Base-by-base conservation (phyloP, 2,329 filamentous ascomycete species). In the Lithohypha guttulata region DNA sequence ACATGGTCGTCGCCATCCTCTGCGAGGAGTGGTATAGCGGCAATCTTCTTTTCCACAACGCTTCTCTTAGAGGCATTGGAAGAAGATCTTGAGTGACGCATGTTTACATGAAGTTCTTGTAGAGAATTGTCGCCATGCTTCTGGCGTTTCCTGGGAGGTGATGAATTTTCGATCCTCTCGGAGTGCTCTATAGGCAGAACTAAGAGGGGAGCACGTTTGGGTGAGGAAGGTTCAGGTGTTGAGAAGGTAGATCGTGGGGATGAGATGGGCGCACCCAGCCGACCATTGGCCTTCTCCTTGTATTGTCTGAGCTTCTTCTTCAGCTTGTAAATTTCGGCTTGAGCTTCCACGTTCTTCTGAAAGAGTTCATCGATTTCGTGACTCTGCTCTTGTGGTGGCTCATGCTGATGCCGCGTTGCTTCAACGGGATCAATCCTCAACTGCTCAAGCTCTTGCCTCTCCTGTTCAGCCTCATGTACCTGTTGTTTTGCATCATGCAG, bases 1-100 rank as follows among this genome's bases (percentile, higher is more conserved):
- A n/a, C 32, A 27, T 13, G 4, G 14, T 4, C 6, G 19, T 45
- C 63, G 1, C 69, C 68, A 47, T 74, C 70, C 43, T 75, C 71
- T 2, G 69, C 62, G 22, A 75, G 47, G 5, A 51, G 53, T 18
- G 59, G 58, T 45, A 73, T 62, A 5, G 59, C 61, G n/a, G 22
- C 31, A 4, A 20, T 18, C 18, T 29, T 34, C 31, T 25, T 31
- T 20, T 31, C 27, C 9, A 39, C 4, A 15, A 11, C 13, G 17
- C 27, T 18, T 22, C 23, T 29, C 35, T 39, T 31, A 21, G 35
- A 39, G 2, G 18, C 17, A 9, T 6, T n/a, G 5, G 35, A 20
- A 22, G 35, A 18, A 6, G 25, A 21, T 22, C 26, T 22, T 30
- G 27, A 31, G 23, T 19, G 17, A 7, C 18, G 10, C 14, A 19